phyloP scores from a whole-genome alignment of 2,329 filamentous ascomycete species.

The Fusarium haematococcum region DNA sequence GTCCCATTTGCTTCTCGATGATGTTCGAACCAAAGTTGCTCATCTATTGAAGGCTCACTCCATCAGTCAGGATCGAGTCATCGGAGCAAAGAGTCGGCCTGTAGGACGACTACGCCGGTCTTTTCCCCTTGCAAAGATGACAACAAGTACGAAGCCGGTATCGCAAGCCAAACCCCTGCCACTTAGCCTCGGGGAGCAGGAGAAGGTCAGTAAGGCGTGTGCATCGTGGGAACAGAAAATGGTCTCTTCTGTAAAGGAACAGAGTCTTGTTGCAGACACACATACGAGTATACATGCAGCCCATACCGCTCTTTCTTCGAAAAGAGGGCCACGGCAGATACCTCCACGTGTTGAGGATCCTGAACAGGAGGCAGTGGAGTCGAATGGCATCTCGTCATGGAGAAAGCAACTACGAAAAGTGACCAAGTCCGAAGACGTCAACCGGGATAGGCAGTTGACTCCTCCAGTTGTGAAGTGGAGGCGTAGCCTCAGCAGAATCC shows the following conservation, averaged over 20 bases:
- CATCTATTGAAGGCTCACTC: conserved; percentile 20
- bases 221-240: conserved; percentile 2
- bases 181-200: neutral
- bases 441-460: conserved; percentile 17
- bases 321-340: conserved; percentile 16
- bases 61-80: conserved; percentile 17
- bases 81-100: conserved; percentile 1
- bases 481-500: conserved; percentile 38
- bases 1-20: conserved; percentile 30
- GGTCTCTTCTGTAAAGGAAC: neutral
- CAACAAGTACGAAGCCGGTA: neutral
- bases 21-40: conserved; percentile 30
- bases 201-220: neutral
- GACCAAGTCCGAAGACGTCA: conserved; percentile 30
- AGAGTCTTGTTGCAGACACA: neutral
- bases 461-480: conserved; percentile 37
- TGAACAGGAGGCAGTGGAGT: conserved; percentile 9
- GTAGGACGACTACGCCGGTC: neutral
- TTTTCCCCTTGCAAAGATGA: neutral
- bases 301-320: conserved; percentile 6
- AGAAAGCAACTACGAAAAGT: conserved; percentile 43
- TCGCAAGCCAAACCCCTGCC: neutral
- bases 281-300: neutral
- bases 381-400: conserved; percentile 32
- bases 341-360: conserved; percentile 1